Base-by-base conservation (phyloP, 768 basidiomycete species). In the Phylloporus sp. region DNA sequence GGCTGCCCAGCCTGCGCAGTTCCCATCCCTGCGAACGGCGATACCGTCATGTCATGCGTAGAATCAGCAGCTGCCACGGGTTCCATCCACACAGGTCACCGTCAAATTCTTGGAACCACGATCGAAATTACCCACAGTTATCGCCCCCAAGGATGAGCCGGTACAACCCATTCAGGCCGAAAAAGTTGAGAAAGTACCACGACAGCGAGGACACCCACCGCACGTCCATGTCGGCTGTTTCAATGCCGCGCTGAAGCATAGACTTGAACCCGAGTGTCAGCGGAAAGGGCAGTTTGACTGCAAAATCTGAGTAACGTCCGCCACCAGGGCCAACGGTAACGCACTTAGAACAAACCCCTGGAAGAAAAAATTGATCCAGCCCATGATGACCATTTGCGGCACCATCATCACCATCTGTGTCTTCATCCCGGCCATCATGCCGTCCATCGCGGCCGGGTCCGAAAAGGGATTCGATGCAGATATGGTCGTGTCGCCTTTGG, bases 321-420 rank as follows among this genome's bases (percentile, higher is more conserved):
- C 34, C 38, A 42, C 21, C 43, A 44, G 24, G n/a, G 42, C 34
- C 32, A 18, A 29, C 3, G 2, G 43, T 36, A 29, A 82, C 94
- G 67, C 64, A 98, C 95, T 97, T 48, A 97, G 77, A 48, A 99
- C 89, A 64, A 98, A 97, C 23, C 96, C 96, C 60, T 95, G 88
- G 72, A 98, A 99, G 81, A 99, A 99, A 68, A 94, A 92, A 67
- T 93, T 97, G 70, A 99, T 97, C 90, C 95, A 98, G 42, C 93
- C 94, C 95, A 98, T 98, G 56, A 98, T 91, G 50, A 96, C 77
- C 87, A 97, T 97, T 69, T 98, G 89, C 15, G 89, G 90, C 13
- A 95, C 87, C 89, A 98, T 97, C 89, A 96, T 94, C 39, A 97
- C 92, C 78, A 90, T 91, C 69, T 99, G 96, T 17, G 95, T 97